These are phyloP conservation scores for Leccinum sublutescens DNA, from an alignment of 768 basidiomycete genomes.

Conservation along the genomic window DNA sequence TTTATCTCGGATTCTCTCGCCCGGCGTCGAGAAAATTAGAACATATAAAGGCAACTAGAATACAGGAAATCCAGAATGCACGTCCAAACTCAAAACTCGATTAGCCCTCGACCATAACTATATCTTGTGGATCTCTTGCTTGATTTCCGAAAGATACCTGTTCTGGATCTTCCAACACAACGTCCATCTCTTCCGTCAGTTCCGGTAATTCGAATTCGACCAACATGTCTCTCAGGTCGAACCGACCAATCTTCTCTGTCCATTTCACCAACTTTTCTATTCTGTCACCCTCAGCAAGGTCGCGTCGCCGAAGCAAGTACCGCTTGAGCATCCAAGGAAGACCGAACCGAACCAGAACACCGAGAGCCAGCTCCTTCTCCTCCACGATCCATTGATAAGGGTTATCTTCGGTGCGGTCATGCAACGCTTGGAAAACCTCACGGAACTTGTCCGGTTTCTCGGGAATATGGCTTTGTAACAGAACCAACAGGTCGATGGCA, in stretches of 20 bases:
- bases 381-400: slow-evolving; percentile 27
- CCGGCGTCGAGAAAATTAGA: background rate
- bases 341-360: slow-evolving; percentile 20
- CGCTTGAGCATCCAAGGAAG: slow-evolving; percentile 29
- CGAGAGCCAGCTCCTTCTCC: slow-evolving; percentile 26
- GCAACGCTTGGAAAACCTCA: slow-evolving; percentile 24
- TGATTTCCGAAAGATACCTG: background rate
- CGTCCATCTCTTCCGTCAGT: slow-evolving; percentile 10
- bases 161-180: background rate
- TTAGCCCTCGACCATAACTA: slow-evolving; percentile 3
- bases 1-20: no score
- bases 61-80: slow-evolving; percentile 1
- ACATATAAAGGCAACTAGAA: background rate
- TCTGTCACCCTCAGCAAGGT: slow-evolving; percentile 16
- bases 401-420: slow-evolving; percentile 22
- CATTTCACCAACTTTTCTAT: slow-evolving; percentile 16
- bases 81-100: background rate
- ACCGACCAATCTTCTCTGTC: slow-evolving; percentile 21
- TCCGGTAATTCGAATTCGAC: slow-evolving; percentile 17
- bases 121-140: background rate
- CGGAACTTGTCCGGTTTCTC: slow-evolving; percentile 24
- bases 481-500: slow-evolving; percentile 22
- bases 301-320: slow-evolving; percentile 23
- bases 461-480: slow-evolving; percentile 18
- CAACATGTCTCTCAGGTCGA: slow-evolving; percentile 24